These are phyloP conservation scores for Coemansia sp. DNA, from an alignment of 192 early-diverging fungal species.

Conservation along the genomic window DNA sequence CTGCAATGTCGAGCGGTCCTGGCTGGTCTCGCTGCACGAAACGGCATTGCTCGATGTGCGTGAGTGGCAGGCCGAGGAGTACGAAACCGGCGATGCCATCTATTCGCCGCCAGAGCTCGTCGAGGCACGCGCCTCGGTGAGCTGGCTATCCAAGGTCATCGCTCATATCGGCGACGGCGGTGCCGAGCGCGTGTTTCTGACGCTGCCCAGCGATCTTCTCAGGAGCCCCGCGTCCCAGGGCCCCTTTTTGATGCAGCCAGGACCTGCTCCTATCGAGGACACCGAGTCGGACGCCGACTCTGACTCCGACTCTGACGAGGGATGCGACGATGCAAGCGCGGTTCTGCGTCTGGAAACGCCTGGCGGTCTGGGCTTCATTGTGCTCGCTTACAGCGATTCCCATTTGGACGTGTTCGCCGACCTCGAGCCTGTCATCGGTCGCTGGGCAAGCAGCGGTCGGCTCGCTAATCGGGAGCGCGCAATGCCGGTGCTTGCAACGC, in stretches of 20 bases:
- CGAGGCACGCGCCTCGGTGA: slow-evolving; percentile 32
- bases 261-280: slow-evolving; percentile 24
- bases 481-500: slow-evolving; percentile 55
- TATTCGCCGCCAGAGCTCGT: slow-evolving; percentile 46
- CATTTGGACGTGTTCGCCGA: slow-evolving; percentile 63
- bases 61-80: slow-evolving; percentile 53
- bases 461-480: slow-evolving; percentile 11
- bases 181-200: slow-evolving; percentile 23
- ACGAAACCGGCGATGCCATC: slow-evolving; percentile 20
- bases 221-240: slow-evolving; percentile 31
- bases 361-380: slow-evolving; percentile 54
- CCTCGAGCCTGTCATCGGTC: slow-evolving; percentile 54
- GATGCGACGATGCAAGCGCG: slow-evolving; percentile 41
- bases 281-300: slow-evolving; percentile 13
- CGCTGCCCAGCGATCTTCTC: slow-evolving; percentile 18
- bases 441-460: slow-evolving; percentile 25
- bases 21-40: slow-evolving; percentile 42
- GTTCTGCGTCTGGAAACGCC: slow-evolving; percentile 42
- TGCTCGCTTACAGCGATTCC: slow-evolving; percentile 60
- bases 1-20: slow-evolving; percentile 33
- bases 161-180: neutral
- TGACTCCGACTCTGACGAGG: slow-evolving; percentile 14
- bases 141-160: slow-evolving; percentile 1
- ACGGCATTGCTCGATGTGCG: slow-evolving; percentile 41
- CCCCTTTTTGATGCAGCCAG: slow-evolving; percentile 54